Evolutionary conservation across 441 rosid species (phyloP).

Genomic region (Gossypium davidsonii): DNA sequence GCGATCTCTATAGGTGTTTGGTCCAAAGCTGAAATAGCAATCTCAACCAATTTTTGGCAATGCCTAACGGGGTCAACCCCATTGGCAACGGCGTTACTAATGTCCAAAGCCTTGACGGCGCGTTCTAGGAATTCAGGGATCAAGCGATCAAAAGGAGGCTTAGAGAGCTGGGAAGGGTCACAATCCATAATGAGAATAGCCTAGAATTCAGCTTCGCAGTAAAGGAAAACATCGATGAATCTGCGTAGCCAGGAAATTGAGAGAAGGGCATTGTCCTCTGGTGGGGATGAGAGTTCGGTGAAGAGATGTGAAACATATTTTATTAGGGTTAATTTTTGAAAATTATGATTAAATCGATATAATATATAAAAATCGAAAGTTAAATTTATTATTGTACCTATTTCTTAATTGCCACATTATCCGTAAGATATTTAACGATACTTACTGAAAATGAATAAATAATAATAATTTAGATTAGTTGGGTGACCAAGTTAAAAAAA

Average conservation of each 20-base stretch:
- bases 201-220: conserved; percentile 89
- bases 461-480: no score
- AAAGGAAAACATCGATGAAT: conserved; percentile 70
- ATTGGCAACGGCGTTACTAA: conserved; percentile 66
- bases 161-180: conserved; percentile 55
- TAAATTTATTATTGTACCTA: no score
- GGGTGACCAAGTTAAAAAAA: no score
- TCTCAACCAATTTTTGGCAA: conserved; percentile 64
- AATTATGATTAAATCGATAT: no score
- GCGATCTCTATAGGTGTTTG: conserved; percentile 67
- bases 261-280: conserved; percentile 29
- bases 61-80: conserved; percentile 69
- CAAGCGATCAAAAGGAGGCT: conserved; percentile 34
- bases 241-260: conserved; percentile 77
- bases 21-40: conserved; percentile 55
- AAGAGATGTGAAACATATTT: conserved; percentile 67
- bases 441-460: no score
- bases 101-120: conserved; percentile 22
- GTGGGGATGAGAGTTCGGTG: conserved; percentile 40
- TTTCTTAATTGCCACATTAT: no score
- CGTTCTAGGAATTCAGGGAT: no score
- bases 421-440: no score
- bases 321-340: conserved; percentile 4
- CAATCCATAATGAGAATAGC: conserved; percentile 60
- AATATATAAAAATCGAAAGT: no score